Evolutionary conservation across 176 grass and related monocot species (phyloP).

Genomic region (Aechmea fasciata): DNA sequence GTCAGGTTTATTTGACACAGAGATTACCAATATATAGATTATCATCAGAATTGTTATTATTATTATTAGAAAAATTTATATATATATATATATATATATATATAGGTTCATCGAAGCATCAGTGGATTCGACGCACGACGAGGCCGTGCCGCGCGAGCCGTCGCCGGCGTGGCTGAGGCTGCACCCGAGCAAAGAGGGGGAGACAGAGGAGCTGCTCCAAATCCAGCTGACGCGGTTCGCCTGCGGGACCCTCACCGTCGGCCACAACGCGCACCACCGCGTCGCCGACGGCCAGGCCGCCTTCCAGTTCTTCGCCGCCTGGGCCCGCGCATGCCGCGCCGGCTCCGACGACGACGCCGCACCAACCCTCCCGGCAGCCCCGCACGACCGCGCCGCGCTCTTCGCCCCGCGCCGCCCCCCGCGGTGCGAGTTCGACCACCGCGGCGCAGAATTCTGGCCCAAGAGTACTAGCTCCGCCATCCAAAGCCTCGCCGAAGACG

Average conservation of each 20-base stretch:
- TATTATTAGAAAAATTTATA: neutral
- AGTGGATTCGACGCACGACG: constrained; percentile 13
- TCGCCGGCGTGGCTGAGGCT: constrained; percentile 25
- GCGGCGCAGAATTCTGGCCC: constrained; percentile 23
- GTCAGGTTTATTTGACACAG: too few relatives aligned
- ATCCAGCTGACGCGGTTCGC: constrained; percentile 53
- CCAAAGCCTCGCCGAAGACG: neutral
- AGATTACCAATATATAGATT: too few relatives aligned
- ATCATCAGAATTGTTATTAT: too few relatives aligned
- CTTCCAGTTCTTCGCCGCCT: constrained; percentile 48
- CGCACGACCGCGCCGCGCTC: constrained; percentile 9
- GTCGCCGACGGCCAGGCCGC: constrained; percentile 44
- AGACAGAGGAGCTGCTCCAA: constrained; percentile 35
- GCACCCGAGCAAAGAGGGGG: constrained; percentile 23
- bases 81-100: too few relatives aligned
- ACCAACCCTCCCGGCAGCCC: neutral
- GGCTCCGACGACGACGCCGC: neutral
- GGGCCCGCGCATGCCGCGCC: constrained; percentile 31
- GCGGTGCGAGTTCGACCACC: constrained; percentile 34
- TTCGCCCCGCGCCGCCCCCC: constrained; percentile 25
- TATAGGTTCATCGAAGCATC: constrained; percentile 33
- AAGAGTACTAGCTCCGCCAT: neutral
- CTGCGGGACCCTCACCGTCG: constrained; percentile 38
- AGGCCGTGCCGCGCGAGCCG: constrained; percentile 25
- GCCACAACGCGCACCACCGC: constrained; percentile 38